phyloP scores from a whole-genome alignment of 176 grass and related monocot genomes.

The Cymbopogon citratus region DNA sequence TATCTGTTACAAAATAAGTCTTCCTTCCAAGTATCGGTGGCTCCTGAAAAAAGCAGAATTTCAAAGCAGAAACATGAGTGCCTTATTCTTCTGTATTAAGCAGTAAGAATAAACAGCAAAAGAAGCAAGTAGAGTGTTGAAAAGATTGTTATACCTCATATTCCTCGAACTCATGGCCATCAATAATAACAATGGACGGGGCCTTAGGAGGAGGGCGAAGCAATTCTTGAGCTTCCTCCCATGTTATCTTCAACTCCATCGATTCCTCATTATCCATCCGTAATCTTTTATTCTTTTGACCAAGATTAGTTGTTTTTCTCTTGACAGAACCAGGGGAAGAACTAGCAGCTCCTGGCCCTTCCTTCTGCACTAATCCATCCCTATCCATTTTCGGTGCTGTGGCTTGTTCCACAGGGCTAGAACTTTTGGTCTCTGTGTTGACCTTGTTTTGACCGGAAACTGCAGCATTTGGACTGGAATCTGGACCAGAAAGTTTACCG shows the following conservation, averaged over 20 bases:
- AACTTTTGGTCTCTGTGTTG: conserved; percentile 41
- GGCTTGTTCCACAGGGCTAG: conserved; percentile 45
- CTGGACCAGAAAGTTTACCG: conserved; percentile 31
- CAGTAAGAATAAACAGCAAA: conserved; percentile 4
- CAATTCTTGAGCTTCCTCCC: conserved; percentile 96
- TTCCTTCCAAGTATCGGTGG: conserved; percentile 86
- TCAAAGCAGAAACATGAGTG: conserved; percentile 7
- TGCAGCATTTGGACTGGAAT: conserved; percentile 44
- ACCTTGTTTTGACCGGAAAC: conserved; percentile 39
- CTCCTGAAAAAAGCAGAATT: conserved; percentile 65
- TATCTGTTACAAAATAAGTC: conserved; percentile 67
- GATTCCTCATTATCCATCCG: conserved; percentile 95
- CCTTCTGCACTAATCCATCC: conserved; percentile 49
- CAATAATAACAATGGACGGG: conserved; percentile 62
- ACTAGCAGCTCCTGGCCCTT: conserved; percentile 40
- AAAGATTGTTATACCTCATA: conserved; percentile 60
- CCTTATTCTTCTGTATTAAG: conserved; percentile 2
- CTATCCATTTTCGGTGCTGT: conserved; percentile 39
- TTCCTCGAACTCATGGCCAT: conserved; percentile 96
- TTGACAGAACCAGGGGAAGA: conserved; percentile 52
- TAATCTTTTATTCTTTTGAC: conserved; percentile 78
- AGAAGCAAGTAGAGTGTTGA: not conserved
- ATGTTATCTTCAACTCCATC: conserved; percentile 95
- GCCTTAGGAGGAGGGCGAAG: conserved; percentile 80
- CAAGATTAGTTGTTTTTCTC: conserved; percentile 71